Percentiles rank a stretch among this genome's conserved stretches.
phyloP scores from a whole-genome alignment of 495 filamentous ascomycete genomes.

The Xylaria telfairii region DNA sequence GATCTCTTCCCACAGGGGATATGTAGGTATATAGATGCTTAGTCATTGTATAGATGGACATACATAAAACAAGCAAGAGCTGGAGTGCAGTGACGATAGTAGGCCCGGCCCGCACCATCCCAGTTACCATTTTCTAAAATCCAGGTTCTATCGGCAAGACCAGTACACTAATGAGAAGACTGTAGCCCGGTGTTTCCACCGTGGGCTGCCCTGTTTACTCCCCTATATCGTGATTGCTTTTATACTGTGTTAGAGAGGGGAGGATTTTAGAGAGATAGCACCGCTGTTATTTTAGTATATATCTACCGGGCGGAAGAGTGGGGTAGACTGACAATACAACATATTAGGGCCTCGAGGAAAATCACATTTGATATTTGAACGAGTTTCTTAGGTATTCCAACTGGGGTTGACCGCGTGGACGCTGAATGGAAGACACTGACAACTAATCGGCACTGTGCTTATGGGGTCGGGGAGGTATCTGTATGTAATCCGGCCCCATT shows the following conservation, averaged over 20 bases:
- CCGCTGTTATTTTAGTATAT: not conserved
- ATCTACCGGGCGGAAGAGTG: not conserved
- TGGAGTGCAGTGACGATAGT: too few species aligned
- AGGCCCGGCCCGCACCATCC: not conserved
- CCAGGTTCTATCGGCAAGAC: not conserved
- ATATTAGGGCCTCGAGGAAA: not conserved
- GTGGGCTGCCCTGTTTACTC: not conserved
- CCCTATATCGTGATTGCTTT: not conserved
- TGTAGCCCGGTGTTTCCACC: not conserved
- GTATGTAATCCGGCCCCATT: not conserved
- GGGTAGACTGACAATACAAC: not conserved
- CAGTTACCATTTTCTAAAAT: not conserved
- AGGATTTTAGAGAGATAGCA: too few species aligned
- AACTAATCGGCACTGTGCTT: not conserved
- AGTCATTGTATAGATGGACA: too few species aligned
- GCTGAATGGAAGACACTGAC: not conserved
- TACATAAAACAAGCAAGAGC: not conserved
- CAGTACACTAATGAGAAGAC: not conserved
- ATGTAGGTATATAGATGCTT: too few species aligned
- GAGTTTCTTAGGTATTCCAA: not conserved
- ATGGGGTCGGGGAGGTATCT: conserved; percentile 1
- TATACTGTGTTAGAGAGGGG: not conserved
- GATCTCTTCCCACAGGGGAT: not conserved
- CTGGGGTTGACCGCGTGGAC: too few species aligned
- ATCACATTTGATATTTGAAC: not conserved